Percentiles rank a stretch among this genome's conserved stretches.
phyloP scores from a whole-genome alignment of 2,329 filamentous ascomycete genomes.

The Huntiella decipiens region DNA sequence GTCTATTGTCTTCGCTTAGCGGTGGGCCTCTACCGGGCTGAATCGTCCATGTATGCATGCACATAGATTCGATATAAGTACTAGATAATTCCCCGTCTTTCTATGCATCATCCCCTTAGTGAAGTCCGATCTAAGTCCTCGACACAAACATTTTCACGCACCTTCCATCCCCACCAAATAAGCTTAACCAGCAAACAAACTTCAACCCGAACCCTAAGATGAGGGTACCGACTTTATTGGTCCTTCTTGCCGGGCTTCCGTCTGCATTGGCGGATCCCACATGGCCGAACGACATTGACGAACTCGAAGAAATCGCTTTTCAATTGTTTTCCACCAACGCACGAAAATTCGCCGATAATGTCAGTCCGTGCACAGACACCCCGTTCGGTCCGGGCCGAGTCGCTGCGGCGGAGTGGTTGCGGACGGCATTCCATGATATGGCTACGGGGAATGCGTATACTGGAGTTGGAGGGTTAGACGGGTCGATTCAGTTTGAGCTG shows the following conservation, averaged over 20 bases:
- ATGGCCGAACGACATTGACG: constrained; percentile 40
- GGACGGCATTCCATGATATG: constrained; percentile 44
- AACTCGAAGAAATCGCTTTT: constrained; percentile 45
- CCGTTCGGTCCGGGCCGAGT: constrained; percentile 34
- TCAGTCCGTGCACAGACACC: constrained; percentile 37
- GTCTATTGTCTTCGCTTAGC: too few relatives aligned
- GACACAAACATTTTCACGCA: background rate
- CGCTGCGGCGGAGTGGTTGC: constrained; percentile 42
- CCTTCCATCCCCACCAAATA: background rate
- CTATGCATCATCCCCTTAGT: too few relatives aligned
- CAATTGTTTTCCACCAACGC: constrained; percentile 35
- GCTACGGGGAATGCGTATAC: constrained; percentile 30
- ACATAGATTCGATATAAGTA: too few relatives aligned
- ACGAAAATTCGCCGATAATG: constrained; percentile 34
- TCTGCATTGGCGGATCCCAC: constrained; percentile 28
- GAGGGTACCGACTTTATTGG: background rate
- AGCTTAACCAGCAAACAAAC: background rate
- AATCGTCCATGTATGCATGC: too few relatives aligned
- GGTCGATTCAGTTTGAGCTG: constrained; percentile 40
- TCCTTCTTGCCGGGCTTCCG: constrained; percentile 18
- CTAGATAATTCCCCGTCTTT: too few relatives aligned
- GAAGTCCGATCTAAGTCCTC: too few relatives aligned
- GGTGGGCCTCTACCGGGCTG: too few relatives aligned
- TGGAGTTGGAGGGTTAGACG: constrained; percentile 36
- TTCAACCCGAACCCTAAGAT: background rate